These are phyloP conservation scores for Gastrolobium villosum DNA, from an alignment of 306 rosid genomes.

Conservation along the genomic window DNA sequence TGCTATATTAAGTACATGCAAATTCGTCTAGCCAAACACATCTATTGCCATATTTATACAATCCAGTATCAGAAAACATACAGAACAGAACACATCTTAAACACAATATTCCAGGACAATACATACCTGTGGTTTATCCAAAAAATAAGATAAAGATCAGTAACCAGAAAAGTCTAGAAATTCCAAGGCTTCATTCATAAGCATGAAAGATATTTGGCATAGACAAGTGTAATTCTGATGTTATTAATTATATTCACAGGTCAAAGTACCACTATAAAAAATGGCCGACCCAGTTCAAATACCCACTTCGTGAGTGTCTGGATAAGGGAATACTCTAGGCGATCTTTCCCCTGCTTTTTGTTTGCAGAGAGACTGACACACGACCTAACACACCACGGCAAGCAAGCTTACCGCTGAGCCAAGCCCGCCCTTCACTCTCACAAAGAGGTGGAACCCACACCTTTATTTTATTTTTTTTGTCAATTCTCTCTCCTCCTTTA, in stretches of 20 bases:
- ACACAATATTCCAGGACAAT: conserved; percentile 9
- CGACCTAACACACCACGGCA: no score
- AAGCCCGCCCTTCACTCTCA: no score
- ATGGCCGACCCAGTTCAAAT: no score
- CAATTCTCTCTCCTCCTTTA: no score
- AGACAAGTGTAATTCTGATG: not conserved
- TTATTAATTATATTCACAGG: not conserved
- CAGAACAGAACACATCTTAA: conserved; percentile 13
- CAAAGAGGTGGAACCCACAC: no score
- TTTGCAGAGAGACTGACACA: no score
- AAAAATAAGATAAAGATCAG: conserved; percentile 8
- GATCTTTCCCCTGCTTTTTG: no score
- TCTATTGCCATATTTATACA: not conserved
- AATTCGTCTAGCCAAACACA: conserved; percentile 33
- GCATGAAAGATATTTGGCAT: not conserved
- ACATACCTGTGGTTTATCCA: not conserved
- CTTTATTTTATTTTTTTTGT: no score
- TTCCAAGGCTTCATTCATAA: not conserved
- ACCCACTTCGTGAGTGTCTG: no score
- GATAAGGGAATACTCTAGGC: no score
- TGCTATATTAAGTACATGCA: conserved; percentile 5
- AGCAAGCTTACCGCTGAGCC: no score
- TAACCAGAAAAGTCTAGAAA: not conserved
- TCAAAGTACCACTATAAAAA: conserved; percentile 28
- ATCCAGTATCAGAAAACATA: conserved; percentile 24